Conservation (phyloP, 306 rosid species). For the Casuarina cunninghamiana region DNA sequence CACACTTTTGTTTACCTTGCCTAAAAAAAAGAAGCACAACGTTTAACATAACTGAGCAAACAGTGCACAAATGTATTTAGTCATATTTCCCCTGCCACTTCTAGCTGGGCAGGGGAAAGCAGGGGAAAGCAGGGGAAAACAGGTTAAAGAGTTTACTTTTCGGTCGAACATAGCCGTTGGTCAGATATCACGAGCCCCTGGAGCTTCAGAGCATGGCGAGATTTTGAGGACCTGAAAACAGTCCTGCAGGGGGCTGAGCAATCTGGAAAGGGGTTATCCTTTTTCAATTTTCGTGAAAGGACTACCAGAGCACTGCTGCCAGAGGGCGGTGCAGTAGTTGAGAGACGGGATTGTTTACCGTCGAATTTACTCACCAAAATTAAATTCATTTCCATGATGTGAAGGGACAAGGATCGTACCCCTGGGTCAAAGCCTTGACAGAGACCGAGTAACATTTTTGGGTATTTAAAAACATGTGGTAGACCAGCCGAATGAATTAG, state of each 20-base stretch:
- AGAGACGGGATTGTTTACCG: neutral
- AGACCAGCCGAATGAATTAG: too few species aligned
- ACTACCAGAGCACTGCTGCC: neutral
- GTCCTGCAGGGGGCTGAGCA: neutral
- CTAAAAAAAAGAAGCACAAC: too few species aligned
- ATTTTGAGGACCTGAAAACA: neutral
- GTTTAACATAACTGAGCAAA: too few species aligned
- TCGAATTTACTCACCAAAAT: neutral
- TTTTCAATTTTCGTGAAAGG: neutral
- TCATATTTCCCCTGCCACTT: too few species aligned
- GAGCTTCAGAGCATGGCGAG: neutral
- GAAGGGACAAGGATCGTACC: neutral
- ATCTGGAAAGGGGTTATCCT: neutral
- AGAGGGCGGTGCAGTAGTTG: neutral
- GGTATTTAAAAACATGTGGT: too few species aligned
- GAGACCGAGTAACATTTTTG: too few species aligned
- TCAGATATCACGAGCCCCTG: neutral
- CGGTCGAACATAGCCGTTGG: neutral
- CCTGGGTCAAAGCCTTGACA: neutral
- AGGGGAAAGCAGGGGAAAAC: too few species aligned
- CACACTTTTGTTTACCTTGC: too few species aligned
- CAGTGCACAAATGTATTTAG: too few species aligned
- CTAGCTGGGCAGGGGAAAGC: too few species aligned
- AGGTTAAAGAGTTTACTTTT: too few species aligned
- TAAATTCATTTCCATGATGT: neutral